Evolutionary conservation across 768 basidiomycete species (phyloP).

Genomic region (Trametes villosa): DNA sequence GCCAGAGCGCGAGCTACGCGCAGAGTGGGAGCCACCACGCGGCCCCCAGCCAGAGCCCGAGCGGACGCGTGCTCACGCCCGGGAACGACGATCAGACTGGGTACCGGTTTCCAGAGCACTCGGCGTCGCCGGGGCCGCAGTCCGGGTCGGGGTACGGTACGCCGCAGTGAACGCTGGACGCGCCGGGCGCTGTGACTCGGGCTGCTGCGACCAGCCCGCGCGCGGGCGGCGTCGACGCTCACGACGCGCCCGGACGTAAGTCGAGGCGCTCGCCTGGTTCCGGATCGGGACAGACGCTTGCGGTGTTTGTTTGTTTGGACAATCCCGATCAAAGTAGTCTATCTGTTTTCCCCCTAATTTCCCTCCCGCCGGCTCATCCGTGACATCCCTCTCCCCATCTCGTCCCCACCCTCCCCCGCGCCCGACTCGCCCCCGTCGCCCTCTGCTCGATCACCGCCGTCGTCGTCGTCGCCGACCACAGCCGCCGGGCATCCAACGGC

Average conservation of each 20-base stretch:
- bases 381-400: neutral
- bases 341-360: slow-evolving; percentile 22
- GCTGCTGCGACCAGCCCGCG: neutral
- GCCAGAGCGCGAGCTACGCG: slow-evolving; percentile 19
- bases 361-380: slow-evolving; percentile 1
- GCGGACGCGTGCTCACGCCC: slow-evolving; percentile 23
- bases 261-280: neutral
- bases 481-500: neutral
- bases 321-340: slow-evolving; percentile 17
- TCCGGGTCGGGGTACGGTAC: slow-evolving; percentile 40
- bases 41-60: slow-evolving; percentile 15
- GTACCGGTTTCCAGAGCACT: slow-evolving; percentile 34
- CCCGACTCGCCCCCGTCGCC: neutral
- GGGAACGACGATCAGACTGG: slow-evolving; percentile 22
- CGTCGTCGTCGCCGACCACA: neutral
- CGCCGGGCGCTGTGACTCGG: neutral
- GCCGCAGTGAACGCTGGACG: slow-evolving; percentile 31
- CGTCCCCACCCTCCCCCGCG: neutral
- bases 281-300: neutral
- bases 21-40: slow-evolving; percentile 25
- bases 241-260: slow-evolving; percentile 1
- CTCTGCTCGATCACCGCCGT: neutral
- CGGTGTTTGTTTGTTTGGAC: slow-evolving; percentile 17
- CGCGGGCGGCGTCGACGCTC: neutral
- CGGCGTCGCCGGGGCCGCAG: slow-evolving; percentile 35